phyloP scores from a whole-genome alignment of 1,284 basidiomycete genomes.

The Microbotryum lychnidis-dioicae region DNA sequence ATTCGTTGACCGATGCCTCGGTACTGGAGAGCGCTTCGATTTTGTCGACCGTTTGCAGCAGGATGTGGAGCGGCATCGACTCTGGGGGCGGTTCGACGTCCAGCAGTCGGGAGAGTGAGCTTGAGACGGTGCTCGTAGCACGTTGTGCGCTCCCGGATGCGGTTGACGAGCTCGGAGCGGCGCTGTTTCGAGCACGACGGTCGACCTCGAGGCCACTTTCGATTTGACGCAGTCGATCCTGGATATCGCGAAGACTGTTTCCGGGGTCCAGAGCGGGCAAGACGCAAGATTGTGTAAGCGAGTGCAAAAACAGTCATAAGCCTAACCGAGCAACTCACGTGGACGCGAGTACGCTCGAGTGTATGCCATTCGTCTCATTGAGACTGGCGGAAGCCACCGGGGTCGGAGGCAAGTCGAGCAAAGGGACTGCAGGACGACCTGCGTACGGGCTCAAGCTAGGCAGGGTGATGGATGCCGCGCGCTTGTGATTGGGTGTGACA shows the following conservation, averaged over 20 bases:
- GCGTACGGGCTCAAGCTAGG: not conserved
- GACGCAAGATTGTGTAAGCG: not conserved
- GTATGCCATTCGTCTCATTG: not conserved
- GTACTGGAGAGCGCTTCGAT: slow-evolving; percentile 1
- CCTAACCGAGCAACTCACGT: not conserved
- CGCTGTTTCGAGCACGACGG: not conserved
- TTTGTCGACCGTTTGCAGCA: slow-evolving; percentile 7
- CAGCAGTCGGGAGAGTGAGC: not conserved
- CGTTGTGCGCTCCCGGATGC: not conserved
- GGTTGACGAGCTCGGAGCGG: not conserved
- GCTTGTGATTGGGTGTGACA: not conserved
- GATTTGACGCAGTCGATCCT: slow-evolving; percentile 15
- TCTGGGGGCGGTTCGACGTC: slow-evolving; percentile 20
- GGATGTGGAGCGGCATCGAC: slow-evolving; percentile 24
- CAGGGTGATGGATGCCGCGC: not conserved
- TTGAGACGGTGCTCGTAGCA: not conserved
- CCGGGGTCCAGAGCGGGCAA: not conserved
- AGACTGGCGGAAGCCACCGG: not conserved
- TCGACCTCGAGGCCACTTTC: slow-evolving; percentile 20
- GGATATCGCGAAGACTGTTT: slow-evolving; percentile 18
- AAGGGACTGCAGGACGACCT: not conserved
- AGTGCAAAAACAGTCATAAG: not conserved
- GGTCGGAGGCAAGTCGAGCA: not conserved
- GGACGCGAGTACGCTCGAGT: not conserved
- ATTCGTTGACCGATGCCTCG: not conserved